These are phyloP conservation scores for Colletotrichum liriopes DNA, from an alignment of 2,329 filamentous ascomycete genomes.

Conservation along the genomic window DNA sequence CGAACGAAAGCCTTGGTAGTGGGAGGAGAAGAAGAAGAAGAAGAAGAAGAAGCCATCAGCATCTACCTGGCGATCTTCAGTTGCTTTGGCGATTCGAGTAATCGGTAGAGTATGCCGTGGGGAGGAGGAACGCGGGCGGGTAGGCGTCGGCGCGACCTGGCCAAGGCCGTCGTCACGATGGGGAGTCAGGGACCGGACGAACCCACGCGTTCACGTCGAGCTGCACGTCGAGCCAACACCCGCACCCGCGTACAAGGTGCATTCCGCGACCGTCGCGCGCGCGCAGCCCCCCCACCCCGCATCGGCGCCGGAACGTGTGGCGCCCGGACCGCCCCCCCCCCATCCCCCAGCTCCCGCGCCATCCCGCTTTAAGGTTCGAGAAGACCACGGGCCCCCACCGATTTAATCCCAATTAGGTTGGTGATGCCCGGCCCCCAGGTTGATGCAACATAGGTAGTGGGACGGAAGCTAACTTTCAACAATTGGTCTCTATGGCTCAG, in stretches of 20 bases:
- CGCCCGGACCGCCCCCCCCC: not conserved
- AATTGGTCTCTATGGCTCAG: slow-evolving; percentile 34
- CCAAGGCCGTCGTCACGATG: not conserved
- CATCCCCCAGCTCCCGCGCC: not conserved
- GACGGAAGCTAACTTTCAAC: no score
- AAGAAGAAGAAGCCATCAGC: not conserved
- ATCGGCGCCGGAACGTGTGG: not conserved
- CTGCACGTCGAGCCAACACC: not conserved
- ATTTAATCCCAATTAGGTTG: no score
- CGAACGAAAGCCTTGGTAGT: not conserved
- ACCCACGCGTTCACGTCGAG: slow-evolving; percentile 6
- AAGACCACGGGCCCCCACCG: not conserved
- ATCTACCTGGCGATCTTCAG: not conserved
- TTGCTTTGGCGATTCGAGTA: not conserved
- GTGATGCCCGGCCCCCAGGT: no score
- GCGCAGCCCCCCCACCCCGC: not conserved
- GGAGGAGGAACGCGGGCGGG: not conserved
- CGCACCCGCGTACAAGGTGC: not conserved
- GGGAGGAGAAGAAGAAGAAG: no score
- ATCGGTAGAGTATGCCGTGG: not conserved
- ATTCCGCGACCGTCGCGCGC: not conserved
- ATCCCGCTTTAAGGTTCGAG: not conserved
- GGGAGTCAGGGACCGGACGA: not conserved
- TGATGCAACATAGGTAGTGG: accelerated
- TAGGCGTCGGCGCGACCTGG: not conserved